These are phyloP conservation scores for Musa itinerans DNA, from an alignment of 176 grass and related monocot genomes.

Conservation along the genomic window DNA sequence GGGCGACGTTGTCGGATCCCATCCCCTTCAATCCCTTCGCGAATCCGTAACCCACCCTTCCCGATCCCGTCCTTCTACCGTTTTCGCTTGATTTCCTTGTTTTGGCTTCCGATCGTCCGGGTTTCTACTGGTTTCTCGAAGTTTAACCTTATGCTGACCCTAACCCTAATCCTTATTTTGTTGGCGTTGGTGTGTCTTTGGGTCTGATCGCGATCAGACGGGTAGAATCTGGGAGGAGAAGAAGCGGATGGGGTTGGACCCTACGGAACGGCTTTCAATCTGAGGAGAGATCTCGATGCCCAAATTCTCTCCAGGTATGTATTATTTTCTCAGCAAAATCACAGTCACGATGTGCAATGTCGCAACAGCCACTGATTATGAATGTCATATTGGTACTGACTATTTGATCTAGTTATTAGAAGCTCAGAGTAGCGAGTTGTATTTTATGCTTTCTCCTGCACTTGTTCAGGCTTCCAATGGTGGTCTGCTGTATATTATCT, in stretches of 20 bases:
- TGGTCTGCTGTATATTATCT: no score
- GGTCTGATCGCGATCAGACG: slow-evolving; percentile 22
- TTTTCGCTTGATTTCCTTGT: neutral
- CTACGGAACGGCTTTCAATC: slow-evolving; percentile 42
- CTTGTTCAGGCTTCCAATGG: no score
- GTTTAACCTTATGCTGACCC: slow-evolving; percentile 2
- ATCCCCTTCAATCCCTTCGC: slow-evolving; percentile 40
- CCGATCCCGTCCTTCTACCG: neutral
- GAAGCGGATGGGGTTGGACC: slow-evolving; percentile 31
- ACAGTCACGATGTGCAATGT: no score
- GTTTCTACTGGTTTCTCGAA: neutral
- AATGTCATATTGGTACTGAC: no score
- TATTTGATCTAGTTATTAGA: no score
- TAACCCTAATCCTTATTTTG: neutral
- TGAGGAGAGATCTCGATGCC: slow-evolving; percentile 38
- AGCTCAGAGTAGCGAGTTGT: no score
- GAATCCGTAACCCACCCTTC: slow-evolving; percentile 23
- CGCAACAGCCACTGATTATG: no score
- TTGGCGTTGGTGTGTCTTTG: neutral
- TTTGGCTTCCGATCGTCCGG: neutral
- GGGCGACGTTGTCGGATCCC: slow-evolving; percentile 33
- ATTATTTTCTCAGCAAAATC: neutral
- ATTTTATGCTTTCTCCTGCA: no score
- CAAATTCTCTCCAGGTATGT: slow-evolving; percentile 35
- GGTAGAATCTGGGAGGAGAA: slow-evolving; percentile 43